Percentiles rank a stretch among this genome's conserved stretches.
phyloP scores from a whole-genome alignment of 1,139 yeast species.

The Kazachstania sp. region DNA sequence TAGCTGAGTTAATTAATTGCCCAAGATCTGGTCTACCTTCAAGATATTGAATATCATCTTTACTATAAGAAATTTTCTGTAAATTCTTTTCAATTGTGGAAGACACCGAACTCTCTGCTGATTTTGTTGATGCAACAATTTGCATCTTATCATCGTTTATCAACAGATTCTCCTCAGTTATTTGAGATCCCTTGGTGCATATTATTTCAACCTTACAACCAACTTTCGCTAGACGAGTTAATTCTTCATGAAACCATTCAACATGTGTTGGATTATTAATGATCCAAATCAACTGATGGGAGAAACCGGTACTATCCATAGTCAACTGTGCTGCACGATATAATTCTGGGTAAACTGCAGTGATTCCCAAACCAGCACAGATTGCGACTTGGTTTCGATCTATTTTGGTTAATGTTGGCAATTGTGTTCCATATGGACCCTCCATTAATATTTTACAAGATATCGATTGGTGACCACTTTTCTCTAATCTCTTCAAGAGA shows the following conservation, averaged over 20 bases:
- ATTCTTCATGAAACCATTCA: conserved; percentile 36
- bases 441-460: conserved; percentile 39
- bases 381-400: conserved; percentile 18
- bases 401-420: conserved; percentile 32
- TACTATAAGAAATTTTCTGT: neutral
- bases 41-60: conserved; percentile 11
- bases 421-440: conserved; percentile 54
- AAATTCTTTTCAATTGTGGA: neutral
- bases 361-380: conserved; percentile 25
- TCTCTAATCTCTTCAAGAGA: conserved; percentile 28
- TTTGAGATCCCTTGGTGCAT: neutral
- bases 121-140: neutral
- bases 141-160: neutral
- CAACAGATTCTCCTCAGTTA: neutral
- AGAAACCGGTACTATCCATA: neutral
- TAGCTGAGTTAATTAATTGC: conserved; percentile 32
- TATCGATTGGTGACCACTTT: conserved; percentile 18
- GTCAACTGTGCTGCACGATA: conserved; percentile 5
- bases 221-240: conserved; percentile 27
- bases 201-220: conserved; percentile 25
- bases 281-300: conserved; percentile 21
- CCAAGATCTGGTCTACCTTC: conserved; percentile 39
- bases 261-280: conserved; percentile 20
- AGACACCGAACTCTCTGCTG: neutral
- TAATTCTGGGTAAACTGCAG: conserved; percentile 24